Percentiles rank a stretch among this genome's conserved stretches.
phyloP scores from a whole-genome alignment of 495 filamentous ascomycete genomes.

The Letharia lupina region DNA sequence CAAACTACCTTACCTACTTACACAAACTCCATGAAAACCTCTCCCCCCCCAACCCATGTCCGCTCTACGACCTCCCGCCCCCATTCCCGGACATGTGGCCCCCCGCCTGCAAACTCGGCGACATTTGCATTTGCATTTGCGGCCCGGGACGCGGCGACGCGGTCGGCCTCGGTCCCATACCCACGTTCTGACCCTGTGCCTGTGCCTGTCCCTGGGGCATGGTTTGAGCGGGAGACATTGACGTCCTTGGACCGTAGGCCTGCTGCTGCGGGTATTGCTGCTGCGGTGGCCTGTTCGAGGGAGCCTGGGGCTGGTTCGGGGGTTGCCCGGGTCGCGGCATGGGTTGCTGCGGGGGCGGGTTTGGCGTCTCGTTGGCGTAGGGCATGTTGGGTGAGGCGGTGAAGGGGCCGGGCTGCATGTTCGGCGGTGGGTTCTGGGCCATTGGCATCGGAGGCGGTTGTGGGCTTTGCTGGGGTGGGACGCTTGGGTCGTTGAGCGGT shows the following conservation, averaged over 20 bases:
- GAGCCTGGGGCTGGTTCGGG: background rate
- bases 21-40: too few relatives aligned
- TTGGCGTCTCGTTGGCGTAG: background rate
- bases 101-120: slow-evolving; percentile 2
- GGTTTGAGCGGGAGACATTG: background rate
- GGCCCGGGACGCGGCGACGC: background rate
- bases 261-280: slow-evolving; percentile 2
- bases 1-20: too few relatives aligned
- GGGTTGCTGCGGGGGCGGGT: background rate
- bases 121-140: background rate
- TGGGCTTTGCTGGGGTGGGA: background rate
- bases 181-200: background rate
- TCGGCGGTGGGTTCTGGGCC: background rate
- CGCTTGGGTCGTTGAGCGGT: background rate
- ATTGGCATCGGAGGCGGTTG: background rate
- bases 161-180: background rate
- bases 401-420: background rate
- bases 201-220: background rate
- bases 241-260: too few relatives aligned
- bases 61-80: background rate
- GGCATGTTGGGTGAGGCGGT: background rate
- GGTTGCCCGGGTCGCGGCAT: background rate
- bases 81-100: background rate
- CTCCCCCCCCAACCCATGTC: too few relatives aligned
- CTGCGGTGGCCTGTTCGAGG: background rate